phyloP scores from a whole-genome alignment of 257 asterid genomes.

The Gardenia jasminoides region DNA sequence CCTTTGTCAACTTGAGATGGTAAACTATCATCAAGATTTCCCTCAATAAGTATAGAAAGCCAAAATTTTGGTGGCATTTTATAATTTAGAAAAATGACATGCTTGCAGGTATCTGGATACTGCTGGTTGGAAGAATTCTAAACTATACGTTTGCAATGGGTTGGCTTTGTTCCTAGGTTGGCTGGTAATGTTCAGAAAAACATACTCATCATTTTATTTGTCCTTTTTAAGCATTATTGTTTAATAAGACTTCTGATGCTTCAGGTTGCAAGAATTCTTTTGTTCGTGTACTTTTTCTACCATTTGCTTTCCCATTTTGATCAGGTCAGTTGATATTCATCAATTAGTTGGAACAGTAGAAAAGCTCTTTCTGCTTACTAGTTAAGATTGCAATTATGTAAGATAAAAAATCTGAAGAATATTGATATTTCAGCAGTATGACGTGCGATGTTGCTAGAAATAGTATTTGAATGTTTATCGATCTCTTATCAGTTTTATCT shows the following conservation, averaged over 20 bases:
- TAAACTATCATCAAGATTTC: slow-evolving; percentile 19
- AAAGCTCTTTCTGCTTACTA: neutral
- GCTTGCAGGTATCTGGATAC: slow-evolving; percentile 70
- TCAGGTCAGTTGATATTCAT: slow-evolving; percentile 51
- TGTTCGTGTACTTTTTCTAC: slow-evolving; percentile 67
- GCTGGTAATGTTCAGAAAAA: slow-evolving; percentile 63
- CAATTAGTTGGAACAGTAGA: neutral
- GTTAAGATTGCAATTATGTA: neutral
- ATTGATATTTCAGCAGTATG: neutral
- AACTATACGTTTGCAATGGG: slow-evolving; percentile 65
- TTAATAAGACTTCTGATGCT: slow-evolving; percentile 6
- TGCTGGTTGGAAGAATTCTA: slow-evolving; percentile 71
- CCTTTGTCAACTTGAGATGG: slow-evolving; percentile 94
- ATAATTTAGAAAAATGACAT: neutral
- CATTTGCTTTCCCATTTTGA: slow-evolving; percentile 79
- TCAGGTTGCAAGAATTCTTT: slow-evolving; percentile 83
- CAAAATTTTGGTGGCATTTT: slow-evolving; percentile 9
- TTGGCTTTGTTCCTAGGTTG: slow-evolving; percentile 87
- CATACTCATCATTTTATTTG: neutral
- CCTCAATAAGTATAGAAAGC: neutral
- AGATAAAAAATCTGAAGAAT: neutral
- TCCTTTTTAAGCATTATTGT: slow-evolving; percentile 2
- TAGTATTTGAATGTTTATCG: neutral
- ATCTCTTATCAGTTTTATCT: neutral
- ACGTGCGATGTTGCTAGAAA: neutral